These are phyloP conservation scores for Ascocoryne sarcoides DNA, from an alignment of 2,329 filamentous ascomycete species.

Conservation along the genomic window DNA sequence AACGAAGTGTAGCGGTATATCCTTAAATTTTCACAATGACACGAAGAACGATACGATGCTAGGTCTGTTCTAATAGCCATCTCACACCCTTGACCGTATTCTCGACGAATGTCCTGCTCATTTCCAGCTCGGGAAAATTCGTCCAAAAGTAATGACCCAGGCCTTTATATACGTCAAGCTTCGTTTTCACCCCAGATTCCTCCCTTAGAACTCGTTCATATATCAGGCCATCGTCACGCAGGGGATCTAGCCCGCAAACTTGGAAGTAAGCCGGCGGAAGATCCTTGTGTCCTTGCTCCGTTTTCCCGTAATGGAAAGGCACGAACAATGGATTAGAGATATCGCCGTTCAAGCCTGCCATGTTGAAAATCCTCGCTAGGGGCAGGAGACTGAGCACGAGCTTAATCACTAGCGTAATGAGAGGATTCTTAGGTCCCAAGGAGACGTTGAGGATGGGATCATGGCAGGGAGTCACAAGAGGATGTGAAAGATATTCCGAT, in stretches of 20 bases:
- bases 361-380: slow-evolving; percentile 6
- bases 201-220: slow-evolving; percentile 40
- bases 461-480: slow-evolving; percentile 6
- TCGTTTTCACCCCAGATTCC: slow-evolving; percentile 27
- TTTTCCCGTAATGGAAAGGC: slow-evolving; percentile 6
- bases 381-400: slow-evolving; percentile 3
- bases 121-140: slow-evolving; percentile 19
- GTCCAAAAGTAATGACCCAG: slow-evolving; percentile 26
- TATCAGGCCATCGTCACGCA: slow-evolving; percentile 43
- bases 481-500: slow-evolving; percentile 8
- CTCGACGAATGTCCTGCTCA: slow-evolving; percentile 19
- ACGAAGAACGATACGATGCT: no score
- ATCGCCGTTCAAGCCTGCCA: slow-evolving; percentile 9
- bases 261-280: slow-evolving; percentile 41
- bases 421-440: slow-evolving; percentile 2
- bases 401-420: slow-evolving; percentile 2
- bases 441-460: slow-evolving; percentile 7
- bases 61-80: no score
- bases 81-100: slow-evolving; percentile 14
- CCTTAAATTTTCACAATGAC: no score
- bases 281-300: slow-evolving; percentile 18
- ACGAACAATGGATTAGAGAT: slow-evolving; percentile 9
- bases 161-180: slow-evolving; percentile 25
- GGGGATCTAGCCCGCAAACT: slow-evolving; percentile 39
- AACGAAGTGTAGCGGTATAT: no score